Conservation (phyloP, 179 eudicot genomes). For the Vitellaria paradoxa region DNA sequence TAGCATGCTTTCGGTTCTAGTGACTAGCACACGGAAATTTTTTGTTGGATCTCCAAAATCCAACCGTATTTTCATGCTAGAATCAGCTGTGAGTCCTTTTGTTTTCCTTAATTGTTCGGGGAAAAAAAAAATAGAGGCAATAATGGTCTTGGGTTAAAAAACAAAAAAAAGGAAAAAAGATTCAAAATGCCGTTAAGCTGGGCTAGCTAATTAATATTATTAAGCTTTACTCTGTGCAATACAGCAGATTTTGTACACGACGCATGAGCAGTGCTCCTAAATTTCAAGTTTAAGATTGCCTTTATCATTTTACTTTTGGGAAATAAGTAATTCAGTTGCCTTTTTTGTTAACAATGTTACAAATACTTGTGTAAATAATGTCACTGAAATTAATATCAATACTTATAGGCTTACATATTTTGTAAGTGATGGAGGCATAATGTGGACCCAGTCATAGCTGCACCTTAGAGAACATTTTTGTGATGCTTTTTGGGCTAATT, state of each 20-base stretch:
- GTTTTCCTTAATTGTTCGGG: not conserved
- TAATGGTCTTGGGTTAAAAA: not conserved
- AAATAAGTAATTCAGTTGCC: not conserved
- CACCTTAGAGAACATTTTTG: not conserved
- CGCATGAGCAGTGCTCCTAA: not conserved
- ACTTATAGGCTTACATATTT: not conserved
- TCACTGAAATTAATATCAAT: not conserved
- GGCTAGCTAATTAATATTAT: not conserved
- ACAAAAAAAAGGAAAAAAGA: not conserved
- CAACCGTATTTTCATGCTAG: not conserved
- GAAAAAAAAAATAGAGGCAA: no score
- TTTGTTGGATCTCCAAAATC: not conserved
- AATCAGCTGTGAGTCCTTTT: not conserved
- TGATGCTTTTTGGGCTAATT: not conserved
- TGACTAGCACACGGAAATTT: not conserved
- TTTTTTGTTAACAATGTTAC: not conserved
- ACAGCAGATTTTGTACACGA: not conserved
- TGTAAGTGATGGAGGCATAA: not conserved
- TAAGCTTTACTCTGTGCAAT: not conserved
- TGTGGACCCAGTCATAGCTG: not conserved
- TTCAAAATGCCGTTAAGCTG: not conserved
- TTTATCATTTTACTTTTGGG: not conserved
- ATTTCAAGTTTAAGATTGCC: slow-evolving; percentile 8
- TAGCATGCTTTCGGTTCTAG: no score
- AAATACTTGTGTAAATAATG: not conserved